Conservation (phyloP, 2,329 filamentous ascomycete genomes). For the Beauveria medogensis region DNA sequence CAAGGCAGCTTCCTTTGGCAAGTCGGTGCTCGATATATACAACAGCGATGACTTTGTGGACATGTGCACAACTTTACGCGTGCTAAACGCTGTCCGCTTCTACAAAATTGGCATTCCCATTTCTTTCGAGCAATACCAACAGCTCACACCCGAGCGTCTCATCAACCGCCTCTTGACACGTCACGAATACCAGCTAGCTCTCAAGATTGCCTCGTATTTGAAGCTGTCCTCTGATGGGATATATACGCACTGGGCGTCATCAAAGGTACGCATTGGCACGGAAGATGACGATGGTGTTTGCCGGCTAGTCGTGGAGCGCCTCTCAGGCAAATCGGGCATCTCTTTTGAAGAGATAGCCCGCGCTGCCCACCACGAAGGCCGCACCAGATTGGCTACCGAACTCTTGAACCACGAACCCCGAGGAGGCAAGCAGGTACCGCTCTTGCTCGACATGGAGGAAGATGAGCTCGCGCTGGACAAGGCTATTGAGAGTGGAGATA, state of each 20-base stretch:
- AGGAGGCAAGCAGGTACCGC: constrained; percentile 89
- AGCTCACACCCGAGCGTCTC: constrained; percentile 82
- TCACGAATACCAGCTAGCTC: constrained; percentile 82
- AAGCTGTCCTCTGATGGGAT: constrained; percentile 81
- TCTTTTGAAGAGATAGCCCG: constrained; percentile 93
- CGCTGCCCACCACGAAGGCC: constrained; percentile 88
- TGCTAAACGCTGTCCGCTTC: constrained; percentile 85
- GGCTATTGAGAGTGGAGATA: constrained; percentile 90
- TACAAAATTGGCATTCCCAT: constrained; percentile 86
- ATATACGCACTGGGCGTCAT: constrained; percentile 93
- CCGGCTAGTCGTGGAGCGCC: constrained; percentile 73
- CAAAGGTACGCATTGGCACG: constrained; percentile 78
- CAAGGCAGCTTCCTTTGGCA: constrained; percentile 95
- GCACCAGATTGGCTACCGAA: constrained; percentile 79
- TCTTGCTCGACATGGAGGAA: constrained; percentile 91
- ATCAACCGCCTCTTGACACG: constrained; percentile 79
- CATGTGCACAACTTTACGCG: constrained; percentile 89
- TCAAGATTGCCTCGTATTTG: constrained; percentile 81
- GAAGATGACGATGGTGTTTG: constrained; percentile 87
- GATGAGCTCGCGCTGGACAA: constrained; percentile 93
- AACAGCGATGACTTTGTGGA: constrained; percentile 98
- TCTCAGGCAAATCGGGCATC: constrained; percentile 82
- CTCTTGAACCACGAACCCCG: constrained; percentile 89
- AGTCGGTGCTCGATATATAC: constrained; percentile 93
- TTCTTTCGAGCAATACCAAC: constrained; percentile 89